Conservation (phyloP, 768 basidiomycete genomes). For the Multifurca ochricompacta region DNA sequence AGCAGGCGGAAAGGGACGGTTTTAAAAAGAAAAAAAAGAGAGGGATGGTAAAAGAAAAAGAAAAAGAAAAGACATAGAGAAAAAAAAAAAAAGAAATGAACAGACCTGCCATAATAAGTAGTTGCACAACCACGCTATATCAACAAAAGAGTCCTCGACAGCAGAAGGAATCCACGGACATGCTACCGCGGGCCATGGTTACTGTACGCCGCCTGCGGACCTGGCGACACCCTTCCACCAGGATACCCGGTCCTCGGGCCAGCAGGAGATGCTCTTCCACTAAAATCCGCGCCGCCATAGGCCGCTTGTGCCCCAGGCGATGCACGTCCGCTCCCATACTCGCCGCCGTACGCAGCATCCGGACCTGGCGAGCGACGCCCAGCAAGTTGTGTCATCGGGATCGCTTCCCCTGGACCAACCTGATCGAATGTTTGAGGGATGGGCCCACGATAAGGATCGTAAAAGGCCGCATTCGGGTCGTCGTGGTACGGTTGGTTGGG, state of each 20-base stretch:
- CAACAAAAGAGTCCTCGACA: background rate
- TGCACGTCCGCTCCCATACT: constrained; percentile 7
- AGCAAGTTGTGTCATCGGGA: constrained; percentile 64
- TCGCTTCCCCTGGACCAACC: constrained; percentile 40
- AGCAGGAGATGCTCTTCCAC: constrained; percentile 15
- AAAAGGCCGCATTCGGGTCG: constrained; percentile 48
- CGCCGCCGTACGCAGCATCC: constrained; percentile 15
- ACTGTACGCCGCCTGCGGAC: constrained; percentile 40
- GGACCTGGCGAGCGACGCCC: constrained; percentile 26
- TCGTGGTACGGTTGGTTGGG: constrained; percentile 72
- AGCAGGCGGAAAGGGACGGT: background rate
- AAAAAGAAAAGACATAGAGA: background rate
- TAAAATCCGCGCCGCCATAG: background rate
- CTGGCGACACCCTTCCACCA: constrained; percentile 37
- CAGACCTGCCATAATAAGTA: constrained; percentile 2
- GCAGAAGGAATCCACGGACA: background rate
- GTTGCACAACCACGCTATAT: background rate
- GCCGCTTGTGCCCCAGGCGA: constrained; percentile 4
- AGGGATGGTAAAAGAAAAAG: background rate
- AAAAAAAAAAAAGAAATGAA: background rate
- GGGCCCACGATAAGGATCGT: constrained; percentile 78
- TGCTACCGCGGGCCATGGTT: constrained; percentile 19
- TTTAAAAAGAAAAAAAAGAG: too few species aligned
- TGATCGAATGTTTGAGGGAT: constrained; percentile 57
- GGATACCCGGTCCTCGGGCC: background rate